Evolutionary conservation across 1,284 basidiomycete genomes (phyloP), one percentile per base, ranked within the genome.

Genomic region (Marasmius sp.): DNA sequence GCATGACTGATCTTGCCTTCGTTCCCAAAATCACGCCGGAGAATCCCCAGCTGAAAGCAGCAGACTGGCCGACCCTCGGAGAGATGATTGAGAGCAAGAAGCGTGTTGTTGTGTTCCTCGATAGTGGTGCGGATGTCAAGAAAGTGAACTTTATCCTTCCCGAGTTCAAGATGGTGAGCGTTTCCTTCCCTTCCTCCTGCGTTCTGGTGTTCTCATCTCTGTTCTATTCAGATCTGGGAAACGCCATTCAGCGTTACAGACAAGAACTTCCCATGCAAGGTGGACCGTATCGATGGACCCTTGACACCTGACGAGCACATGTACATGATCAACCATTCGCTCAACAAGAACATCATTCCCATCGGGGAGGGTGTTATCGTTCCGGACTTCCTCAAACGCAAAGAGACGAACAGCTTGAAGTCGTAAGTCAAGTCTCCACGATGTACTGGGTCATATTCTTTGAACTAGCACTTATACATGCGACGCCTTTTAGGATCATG

Each of bases 11-110:
- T 5, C 70, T 87, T 37, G 80, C 83, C 3, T 94, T 87, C 71
- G 76, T 85, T 1, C 75, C 83, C 1, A 72, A 10, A 11, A 47
- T 47, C 45, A 47, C 45, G 8, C 11, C 45, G 8, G 45, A 47
- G 20, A 47, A 78, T 0, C 74, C 84, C 0, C 81, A 84, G 0
- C 75, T 87, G 64, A 76, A 79, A 45, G 78, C 85, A 58, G 72
- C 73, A 49, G 80, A 82, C 49, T 94, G 92, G 92, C 93, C 92
- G 0, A 91, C 89, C 0, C 80, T 93, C 9, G 86, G 88, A 20
- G 71, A 82, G 16, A 72, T 94, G 70, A 88, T 94, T 67, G 82
- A 86, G 68, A 74, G 75, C n/a, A 86, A 86, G 3, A 91, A 82
- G 69, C 80, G 85, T 10, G 80, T 93, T 14, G 81, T 94, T 7